A percentile compares a stretch with the other conserved stretches of the same genome.
Conservation (phyloP, 306 rosid genomes). For the Pterocarpus santalinus region DNA sequence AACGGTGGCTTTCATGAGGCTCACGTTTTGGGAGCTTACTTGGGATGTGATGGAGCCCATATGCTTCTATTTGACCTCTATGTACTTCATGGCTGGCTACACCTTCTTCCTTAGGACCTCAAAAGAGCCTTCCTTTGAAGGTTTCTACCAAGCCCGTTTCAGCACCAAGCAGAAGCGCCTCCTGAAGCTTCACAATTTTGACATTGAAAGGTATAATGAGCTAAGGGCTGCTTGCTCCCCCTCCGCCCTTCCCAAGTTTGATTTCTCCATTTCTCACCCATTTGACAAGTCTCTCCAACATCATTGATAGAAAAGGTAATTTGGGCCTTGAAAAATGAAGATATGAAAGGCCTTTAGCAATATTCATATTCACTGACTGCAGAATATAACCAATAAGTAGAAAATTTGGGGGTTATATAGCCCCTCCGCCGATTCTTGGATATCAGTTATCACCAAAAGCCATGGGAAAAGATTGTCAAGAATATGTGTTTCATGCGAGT, state of each 20-base stretch:
- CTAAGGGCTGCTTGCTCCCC: constrained; percentile 58
- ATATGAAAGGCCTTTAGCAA: constrained; percentile 21
- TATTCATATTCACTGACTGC: constrained; percentile 27
- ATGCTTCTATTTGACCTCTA: constrained; percentile 77
- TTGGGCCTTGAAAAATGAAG: constrained; percentile 13
- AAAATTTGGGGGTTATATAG: not conserved
- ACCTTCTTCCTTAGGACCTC: constrained; percentile 78
- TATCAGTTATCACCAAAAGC: not conserved
- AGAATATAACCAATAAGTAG: not conserved
- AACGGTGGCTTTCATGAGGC: constrained; percentile 77
- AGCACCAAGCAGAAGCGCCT: constrained; percentile 70
- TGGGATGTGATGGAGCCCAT: constrained; percentile 98
- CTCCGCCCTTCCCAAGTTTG: constrained; percentile 3
- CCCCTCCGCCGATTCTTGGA: not conserved
- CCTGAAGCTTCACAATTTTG: constrained; percentile 66
- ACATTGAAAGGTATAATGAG: constrained; percentile 61
- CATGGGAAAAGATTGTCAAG: not conserved
- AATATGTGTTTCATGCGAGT: constrained; percentile 13
- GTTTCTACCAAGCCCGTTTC: constrained; percentile 69
- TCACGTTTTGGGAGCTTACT: constrained; percentile 90
- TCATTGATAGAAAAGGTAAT: constrained; percentile 22
- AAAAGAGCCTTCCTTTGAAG: constrained; percentile 81
- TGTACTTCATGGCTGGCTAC: constrained; percentile 76
- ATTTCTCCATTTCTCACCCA: constrained; percentile 1
- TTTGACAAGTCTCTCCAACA: constrained; percentile 2